Evolutionary conservation across 2,329 filamentous ascomycete genomes (phyloP), one percentile per base, ranked within the genome.

Genomic region (Dothideomycetidae sp.): DNA sequence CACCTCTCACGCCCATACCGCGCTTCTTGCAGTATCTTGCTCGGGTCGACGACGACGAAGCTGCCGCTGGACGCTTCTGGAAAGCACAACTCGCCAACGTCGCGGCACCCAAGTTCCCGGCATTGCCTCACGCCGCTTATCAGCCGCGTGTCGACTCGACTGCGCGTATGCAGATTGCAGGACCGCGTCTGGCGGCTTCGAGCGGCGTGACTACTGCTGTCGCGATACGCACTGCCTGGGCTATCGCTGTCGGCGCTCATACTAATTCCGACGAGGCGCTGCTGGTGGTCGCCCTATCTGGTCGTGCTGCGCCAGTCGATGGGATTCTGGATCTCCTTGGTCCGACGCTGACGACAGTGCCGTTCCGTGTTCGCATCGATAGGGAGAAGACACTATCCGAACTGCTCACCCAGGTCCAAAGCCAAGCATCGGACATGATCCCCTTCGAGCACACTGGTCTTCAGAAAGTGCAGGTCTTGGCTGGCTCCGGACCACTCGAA

Each of bases 261-360:
- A 61, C 63, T 11, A 58, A 56, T 2, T 58, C 58, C 11, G 56
- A 64, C 34, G 61, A 68, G 44, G 60, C 67, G 5, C 54, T 62
- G 14, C 69, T 67, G 48, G 66, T 62, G 1, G 61, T 60, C 41
- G 60, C 55, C 1, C 46, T 56, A n/a, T 55, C 53, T 5, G 54
- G 58, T 0, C 48, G 57, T 1, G 56, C 61, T 18, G 47, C 52
- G 7, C 48, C 54, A 9, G 48, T 62, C 14, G 26, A 43, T 10
- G 54, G 53, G 2, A 56, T 62, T 17, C 50, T 55, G 29, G 46
- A 55, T 21, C 59, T 64, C n/a, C 49, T 58, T 21, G 61, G 59
- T 3, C 57, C 60, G 3, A 54, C 57, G 1, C 51, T 63, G 16
- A 51, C 59, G 2, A 60, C 61, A 4, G 54, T 63, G 5, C 63